Base-by-base conservation (phyloP, 768 basidiomycete genomes). In the Favolaschia claudopus region DNA sequence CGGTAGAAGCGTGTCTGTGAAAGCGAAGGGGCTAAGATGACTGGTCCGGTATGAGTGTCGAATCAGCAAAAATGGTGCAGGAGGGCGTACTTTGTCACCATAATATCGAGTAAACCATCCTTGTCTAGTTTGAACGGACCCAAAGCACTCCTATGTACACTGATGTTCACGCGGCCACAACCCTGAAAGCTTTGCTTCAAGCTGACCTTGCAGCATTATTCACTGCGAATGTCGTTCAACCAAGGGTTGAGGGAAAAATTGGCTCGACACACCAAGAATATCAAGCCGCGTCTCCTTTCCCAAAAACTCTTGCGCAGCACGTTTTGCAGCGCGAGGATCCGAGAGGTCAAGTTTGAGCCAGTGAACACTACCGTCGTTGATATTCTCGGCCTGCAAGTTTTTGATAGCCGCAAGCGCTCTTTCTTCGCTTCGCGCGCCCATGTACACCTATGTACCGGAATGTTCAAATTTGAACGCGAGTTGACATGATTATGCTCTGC, bases 261-360 rank as follows among this genome's bases (percentile, higher is more conserved):
- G 13, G 7, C 24, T 51, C 15, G 17, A 63, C 76, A 20, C 40
- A 79, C 80, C 70, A 3, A 83, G 53, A 4, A 82, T 74, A 64
- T 83, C 80, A 38, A 83, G 62, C n/a, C 79, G 63, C 19, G 62
- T 60, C 64, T 82, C 80, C 62, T 70, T 76, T 55, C 56, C 39
- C n/a, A 77, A 14, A 32, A 82, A 76, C 28, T 72, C 69, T 47
- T 76, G 70, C 6, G 76, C 80, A 2, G 76, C 67, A 24, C 62
- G 37, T 58, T 74, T 75, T 12, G 75, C 76, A 17, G 58, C 54
- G 24, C 64, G 67, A 19, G 78, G 75, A 55, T 78, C 77, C 22
- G 68, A 69, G n/a, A 82, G 65, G 51, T 83, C 79, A 8, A 80
- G 67, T 53, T 76, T 63, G 17, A 79, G 68, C 68, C 69, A 79